Conservation (phyloP, 1,139 yeast genomes). For the Debaryomyces subglobosus region DNA sequence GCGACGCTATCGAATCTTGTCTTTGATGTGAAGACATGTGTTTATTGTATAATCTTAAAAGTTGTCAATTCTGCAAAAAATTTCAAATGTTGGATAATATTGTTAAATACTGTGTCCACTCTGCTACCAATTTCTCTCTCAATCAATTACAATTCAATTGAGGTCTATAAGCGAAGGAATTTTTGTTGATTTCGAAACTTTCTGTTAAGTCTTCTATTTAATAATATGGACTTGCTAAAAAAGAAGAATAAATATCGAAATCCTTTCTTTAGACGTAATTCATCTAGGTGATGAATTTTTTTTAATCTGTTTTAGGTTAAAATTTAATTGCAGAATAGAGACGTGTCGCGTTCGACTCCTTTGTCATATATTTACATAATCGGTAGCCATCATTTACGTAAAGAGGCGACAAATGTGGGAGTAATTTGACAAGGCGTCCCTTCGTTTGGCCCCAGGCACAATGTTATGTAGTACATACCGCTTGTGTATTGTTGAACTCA, state of each 20-base stretch:
- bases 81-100: conserved; percentile 1
- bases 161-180: conserved; percentile 6
- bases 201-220: not conserved
- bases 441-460: not conserved
- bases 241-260: conserved; percentile 3
- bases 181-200: not conserved
- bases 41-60: not conserved
- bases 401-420: not conserved
- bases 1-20: conserved; percentile 43
- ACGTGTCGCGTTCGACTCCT: conserved; percentile 11
- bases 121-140: conserved; percentile 1
- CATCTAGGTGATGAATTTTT: conserved; percentile 1
- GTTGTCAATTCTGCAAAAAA: not conserved
- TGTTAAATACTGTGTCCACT: conserved; percentile 3
- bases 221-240: not conserved
- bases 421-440: conserved; percentile 1
- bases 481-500: not conserved
- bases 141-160: conserved; percentile 5
- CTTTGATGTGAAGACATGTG: conserved; percentile 42
- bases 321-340: conserved; percentile 3
- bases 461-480: not conserved
- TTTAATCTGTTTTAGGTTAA: conserved; percentile 8
- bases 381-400: conserved; percentile 1
- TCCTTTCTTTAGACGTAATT: not conserved
- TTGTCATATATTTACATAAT: conserved; percentile 4